Conservation (phyloP, 2,329 filamentous ascomycete genomes). For the Xenoacremonium recifei region DNA sequence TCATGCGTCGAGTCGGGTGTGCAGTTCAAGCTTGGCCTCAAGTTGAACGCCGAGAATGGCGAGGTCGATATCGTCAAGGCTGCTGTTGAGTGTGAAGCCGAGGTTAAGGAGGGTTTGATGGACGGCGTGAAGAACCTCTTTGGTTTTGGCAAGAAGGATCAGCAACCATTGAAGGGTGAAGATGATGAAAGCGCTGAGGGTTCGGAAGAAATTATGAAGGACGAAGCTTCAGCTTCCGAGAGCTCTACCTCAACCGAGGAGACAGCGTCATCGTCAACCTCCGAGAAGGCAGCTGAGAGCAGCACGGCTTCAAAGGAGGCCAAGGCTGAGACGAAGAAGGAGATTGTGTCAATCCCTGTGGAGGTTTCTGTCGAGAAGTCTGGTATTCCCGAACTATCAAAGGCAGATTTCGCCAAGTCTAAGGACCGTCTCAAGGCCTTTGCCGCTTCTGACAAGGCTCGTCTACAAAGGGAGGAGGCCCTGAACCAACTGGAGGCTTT, state of each 20-base stretch:
- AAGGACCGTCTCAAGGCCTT: conserved; percentile 80
- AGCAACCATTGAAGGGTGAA: conserved; percentile 71
- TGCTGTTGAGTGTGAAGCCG: conserved; percentile 82
- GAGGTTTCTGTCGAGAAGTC: conserved; percentile 47
- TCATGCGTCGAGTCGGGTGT: conserved; percentile 76
- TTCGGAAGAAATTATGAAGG: conserved; percentile 41
- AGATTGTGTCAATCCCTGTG: conserved; percentile 55
- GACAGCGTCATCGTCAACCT: conserved; percentile 25
- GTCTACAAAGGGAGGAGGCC: conserved; percentile 76
- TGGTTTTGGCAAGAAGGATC: conserved; percentile 87
- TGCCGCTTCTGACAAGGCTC: conserved; percentile 77
- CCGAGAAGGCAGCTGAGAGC: conserved; percentile 39
- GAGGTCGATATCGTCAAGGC: conserved; percentile 76
- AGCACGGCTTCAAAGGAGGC: conserved; percentile 44
- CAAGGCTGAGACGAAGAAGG: conserved; percentile 57
- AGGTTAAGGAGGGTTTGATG: conserved; percentile 71
- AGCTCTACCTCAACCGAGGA: conserved; percentile 22
- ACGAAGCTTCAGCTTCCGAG: conserved; percentile 33
- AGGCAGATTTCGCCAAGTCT: conserved; percentile 47
- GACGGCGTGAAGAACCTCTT: conserved; percentile 96
- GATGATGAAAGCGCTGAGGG: conserved; percentile 43
- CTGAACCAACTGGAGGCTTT: conserved; percentile 92
- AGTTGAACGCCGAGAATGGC: conserved; percentile 70
- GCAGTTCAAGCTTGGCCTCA: conserved; percentile 74
- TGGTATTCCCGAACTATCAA: conserved; percentile 49